A percentile compares a stretch with the other conserved stretches of the same genome.
Conservation (phyloP, 768 basidiomycete species). For the Termitomyces sp. region DNA sequence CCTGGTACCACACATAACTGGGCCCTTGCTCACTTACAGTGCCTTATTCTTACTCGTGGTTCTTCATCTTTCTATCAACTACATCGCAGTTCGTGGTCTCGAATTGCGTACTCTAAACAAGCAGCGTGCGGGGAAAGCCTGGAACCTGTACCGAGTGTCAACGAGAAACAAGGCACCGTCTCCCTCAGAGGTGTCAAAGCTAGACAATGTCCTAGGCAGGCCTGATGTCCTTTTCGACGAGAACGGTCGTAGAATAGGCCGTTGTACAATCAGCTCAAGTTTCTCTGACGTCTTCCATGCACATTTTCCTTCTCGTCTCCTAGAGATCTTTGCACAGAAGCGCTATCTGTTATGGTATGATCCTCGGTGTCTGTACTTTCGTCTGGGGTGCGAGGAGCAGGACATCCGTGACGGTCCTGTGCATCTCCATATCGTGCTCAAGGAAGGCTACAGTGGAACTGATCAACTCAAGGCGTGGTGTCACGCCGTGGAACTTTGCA, state of each 20-base stretch:
- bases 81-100: conserved; percentile 53
- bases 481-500: conserved; percentile 34
- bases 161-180: conserved; percentile 13
- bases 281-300: conserved; percentile 27
- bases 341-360: conserved; percentile 53
- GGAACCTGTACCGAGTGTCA: conserved; percentile 34
- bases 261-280: conserved; percentile 46
- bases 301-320: conserved; percentile 22
- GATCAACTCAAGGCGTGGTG: conserved; percentile 59
- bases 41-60: conserved; percentile 46
- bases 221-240: conserved; percentile 34
- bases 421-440: conserved; percentile 41
- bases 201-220: conserved; percentile 39
- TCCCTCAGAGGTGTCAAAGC: conserved; percentile 32
- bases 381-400: conserved; percentile 2
- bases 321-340: conserved; percentile 38
- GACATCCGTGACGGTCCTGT: too few relatives aligned
- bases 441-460: conserved; percentile 36
- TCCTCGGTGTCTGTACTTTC: conserved; percentile 16
- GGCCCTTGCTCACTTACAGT: conserved; percentile 41
- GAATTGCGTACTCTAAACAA: conserved; percentile 53
- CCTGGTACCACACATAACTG: conserved; percentile 52
- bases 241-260: conserved; percentile 32
- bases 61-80: conserved; percentile 54
- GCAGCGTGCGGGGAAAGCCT: conserved; percentile 51